Base-by-base conservation (phyloP, 2,329 filamentous ascomycete species). In the Graphiopsis chlorocephala region DNA sequence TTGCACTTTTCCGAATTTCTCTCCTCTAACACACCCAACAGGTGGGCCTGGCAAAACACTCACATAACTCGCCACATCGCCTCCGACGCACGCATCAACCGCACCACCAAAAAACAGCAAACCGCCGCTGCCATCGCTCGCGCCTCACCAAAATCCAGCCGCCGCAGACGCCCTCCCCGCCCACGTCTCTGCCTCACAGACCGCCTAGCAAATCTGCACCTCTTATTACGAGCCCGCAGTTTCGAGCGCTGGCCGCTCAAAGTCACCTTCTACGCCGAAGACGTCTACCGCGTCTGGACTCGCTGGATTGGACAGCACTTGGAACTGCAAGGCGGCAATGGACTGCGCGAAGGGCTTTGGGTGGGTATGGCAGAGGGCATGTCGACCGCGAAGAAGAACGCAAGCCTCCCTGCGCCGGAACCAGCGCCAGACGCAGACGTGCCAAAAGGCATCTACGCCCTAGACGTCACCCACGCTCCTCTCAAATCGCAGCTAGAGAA, bases 41-140 rank as follows among this genome's bases (percentile, higher is more conserved):
- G 91, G 82, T 97, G 94, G 94, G 93, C 94, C 45, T 90, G 96
- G 83, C 91, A 91, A 69, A 93, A 98, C 74, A 87, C 93, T 1
- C 90, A 95, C 74, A 76, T 89, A 35, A 93, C 93, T 5, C 81
- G 90, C 35, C 93, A 96, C 74, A 92, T 97, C 64, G 84, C 90
- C 14, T 78, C 83, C 14, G 82, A 84, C 33, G 83, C 86, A 47
- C 83, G 88, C n/a, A 81, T 91, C 38, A 80, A 84, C 1, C 73
- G 83, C 56, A 77, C 85, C 25, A 45, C 33, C 55, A 58, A 58
- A 10, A 69, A 74, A 31, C 71, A 73, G 35, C 31, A 35, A 38
- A 77, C 85, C 23, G 55, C 73, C 33, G 72, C 74, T 26, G 68
- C 74, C 65, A 68, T 72, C 31, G 70, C 73, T 26, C 72, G 74